Base-by-base conservation (phyloP, 805 yeast species). In the Kodamaea kakaduensis region DNA sequence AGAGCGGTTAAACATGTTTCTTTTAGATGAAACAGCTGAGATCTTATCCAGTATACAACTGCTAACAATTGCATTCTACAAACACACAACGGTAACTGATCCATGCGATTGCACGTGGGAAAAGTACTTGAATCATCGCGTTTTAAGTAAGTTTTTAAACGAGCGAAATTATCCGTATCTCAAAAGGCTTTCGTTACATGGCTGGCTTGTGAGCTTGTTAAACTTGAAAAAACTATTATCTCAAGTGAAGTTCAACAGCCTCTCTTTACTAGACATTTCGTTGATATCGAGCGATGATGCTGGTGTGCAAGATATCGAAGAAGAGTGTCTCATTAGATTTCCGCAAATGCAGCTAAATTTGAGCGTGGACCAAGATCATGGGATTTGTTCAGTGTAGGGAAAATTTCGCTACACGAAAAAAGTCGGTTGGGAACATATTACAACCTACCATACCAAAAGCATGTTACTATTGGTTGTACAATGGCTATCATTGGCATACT, bases 1-100 rank as follows among this genome's bases (percentile, higher is more conserved):
- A 43, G 72, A 67, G 40, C 42, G 73, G 28, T 64, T 65, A 36
- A 47, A 46, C 16, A 47, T 51, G 24, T 63, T 64, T 29, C 35
- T 64, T 13, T 25, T 37, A 4, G 42, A 43, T 8, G 58, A 57
- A 8, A 27, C 40, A 50, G 17, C 46, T 43, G 15, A 37, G 34
- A 10, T 46, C 42, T 28, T 50, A 44, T 40, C 31, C 29, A 15
- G 45, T 53, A 15, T 44, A 39, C 12, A 42, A 38, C 17, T 20
- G 38, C 32, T 36, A 10, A 36, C 48, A n/a, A 48, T 56, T 16
- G 38, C 36, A 5, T 37, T 40, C 17, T 38, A 39, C 32, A 39
- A 40, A 9, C 35, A 35, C 16, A 36, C 39, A 3, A 18, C 18
- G 34, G 42, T 35, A 41, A 29, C 34, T 30, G 37, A 31, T 15